phyloP scores from a whole-genome alignment of 371 early-diverging fungal genomes.

The Smittium culicis region DNA sequence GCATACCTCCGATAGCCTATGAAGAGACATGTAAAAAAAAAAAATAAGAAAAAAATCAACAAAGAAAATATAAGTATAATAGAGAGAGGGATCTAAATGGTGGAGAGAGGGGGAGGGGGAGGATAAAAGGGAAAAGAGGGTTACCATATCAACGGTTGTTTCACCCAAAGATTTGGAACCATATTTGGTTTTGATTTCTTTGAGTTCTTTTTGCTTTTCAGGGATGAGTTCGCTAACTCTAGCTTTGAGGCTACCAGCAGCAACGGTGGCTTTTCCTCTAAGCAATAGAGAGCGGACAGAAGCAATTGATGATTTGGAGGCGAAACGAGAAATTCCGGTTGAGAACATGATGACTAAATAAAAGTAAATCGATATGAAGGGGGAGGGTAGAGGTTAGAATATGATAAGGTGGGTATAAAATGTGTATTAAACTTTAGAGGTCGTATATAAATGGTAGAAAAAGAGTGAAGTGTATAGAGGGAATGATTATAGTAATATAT shows the following conservation, averaged over 20 bases:
- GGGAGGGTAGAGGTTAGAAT: no score
- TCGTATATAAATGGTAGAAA: no score
- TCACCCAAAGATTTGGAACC: conserved; percentile 82
- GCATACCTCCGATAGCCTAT: conserved; percentile 85
- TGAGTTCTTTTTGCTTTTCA: conserved; percentile 83
- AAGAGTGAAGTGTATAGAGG: no score
- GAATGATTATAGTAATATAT: no score
- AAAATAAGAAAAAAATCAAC: no score
- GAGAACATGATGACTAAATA: no score
- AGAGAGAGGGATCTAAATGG: neutral
- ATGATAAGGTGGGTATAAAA: no score
- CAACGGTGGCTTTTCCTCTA: conserved; percentile 2
- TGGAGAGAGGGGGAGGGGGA: neutral
- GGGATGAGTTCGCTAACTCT: conserved; percentile 86
- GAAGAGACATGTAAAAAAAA: no score
- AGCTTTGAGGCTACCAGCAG: conserved; percentile 57
- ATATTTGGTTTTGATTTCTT: conserved; percentile 77
- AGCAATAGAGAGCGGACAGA: neutral
- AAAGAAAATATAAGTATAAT: neutral
- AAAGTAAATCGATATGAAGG: no score
- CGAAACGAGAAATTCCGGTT: no score
- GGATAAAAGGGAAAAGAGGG: neutral
- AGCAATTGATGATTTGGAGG: neutral
- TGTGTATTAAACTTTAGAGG: no score
- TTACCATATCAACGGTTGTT: conserved; percentile 89